Percentiles rank a stretch among this genome's conserved stretches.
phyloP scores from a whole-genome alignment of 257 asterid genomes.

The Nicotiana undulata region DNA sequence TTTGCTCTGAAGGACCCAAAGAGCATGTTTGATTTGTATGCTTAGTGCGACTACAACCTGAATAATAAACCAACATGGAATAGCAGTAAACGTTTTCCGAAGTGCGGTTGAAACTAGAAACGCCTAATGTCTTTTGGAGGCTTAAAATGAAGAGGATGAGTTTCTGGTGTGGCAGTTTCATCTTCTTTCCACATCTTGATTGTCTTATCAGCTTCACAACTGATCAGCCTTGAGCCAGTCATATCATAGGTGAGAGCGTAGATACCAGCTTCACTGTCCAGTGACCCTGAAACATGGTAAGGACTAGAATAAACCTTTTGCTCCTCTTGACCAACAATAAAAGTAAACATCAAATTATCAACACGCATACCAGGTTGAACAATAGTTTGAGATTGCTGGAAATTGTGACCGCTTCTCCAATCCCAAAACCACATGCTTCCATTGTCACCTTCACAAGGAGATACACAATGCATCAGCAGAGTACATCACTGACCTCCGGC shows the following conservation, averaged over 20 bases:
- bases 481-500: neutral
- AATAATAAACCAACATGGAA: too few species aligned
- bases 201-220: slow-evolving; percentile 94
- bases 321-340: neutral
- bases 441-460: slow-evolving; percentile 58
- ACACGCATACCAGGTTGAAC: slow-evolving; percentile 79
- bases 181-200: slow-evolving; percentile 99
- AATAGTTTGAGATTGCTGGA: slow-evolving; percentile 91
- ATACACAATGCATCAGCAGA: slow-evolving; percentile 8
- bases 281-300: slow-evolving; percentile 44
- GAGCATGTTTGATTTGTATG: neutral
- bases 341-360: neutral
- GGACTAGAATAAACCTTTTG: neutral
- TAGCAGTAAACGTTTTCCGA: neutral
- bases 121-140: slow-evolving; percentile 90
- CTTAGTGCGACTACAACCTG: too few species aligned
- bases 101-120: slow-evolving; percentile 27
- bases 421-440: slow-evolving; percentile 99
- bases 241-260: slow-evolving; percentile 58
- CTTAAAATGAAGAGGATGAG: slow-evolving; percentile 87
- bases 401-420: slow-evolving; percentile 97
- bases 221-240: slow-evolving; percentile 79
- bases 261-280: slow-evolving; percentile 98
- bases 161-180: slow-evolving; percentile 75
- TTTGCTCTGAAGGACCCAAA: neutral